Base-by-base conservation (phyloP, 768 basidiomycete genomes). In the Clathrus columnatus region DNA sequence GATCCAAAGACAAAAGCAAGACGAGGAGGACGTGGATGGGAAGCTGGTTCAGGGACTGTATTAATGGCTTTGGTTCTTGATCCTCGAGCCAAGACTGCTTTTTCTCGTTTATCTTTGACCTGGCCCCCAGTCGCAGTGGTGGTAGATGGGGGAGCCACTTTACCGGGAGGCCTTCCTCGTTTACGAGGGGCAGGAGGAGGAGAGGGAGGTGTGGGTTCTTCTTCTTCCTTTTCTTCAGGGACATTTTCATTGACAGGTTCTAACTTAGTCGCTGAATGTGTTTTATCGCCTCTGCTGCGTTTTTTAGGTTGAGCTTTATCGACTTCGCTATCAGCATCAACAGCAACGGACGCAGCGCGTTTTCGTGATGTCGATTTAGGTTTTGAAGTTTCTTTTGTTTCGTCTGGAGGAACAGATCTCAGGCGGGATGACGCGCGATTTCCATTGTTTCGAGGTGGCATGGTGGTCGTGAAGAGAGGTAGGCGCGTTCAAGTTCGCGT, bases 1-100 rank as follows among this genome's bases (percentile, higher is more conserved):
- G 85, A 83, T 6, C 95, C 95, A 81, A 89, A 97, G 7, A 80
- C 84, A 60, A 93, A 95, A 17, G 93, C 74, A 42, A 84, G 77
- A 14, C 81, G 76, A 29, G 84, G 75, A 18, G 91, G 91, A 44
- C 83, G 78, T 45, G 72, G 62, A 54, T 79, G 77, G 47, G 72
- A 64, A 7, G 80, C 78, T 26, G 82, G 75, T 6, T 72, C 68
- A 16, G 86, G 88, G 3, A 91, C 73, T 7, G 55, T 30, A 51
- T 66, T 64, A 32, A 65, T 46, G 14, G 53, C 53, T 36, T 50
- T 59, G 70, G 46, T 68, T 63, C 29, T 67, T 61, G 29, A 74
- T 1, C 54, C 54, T 70, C 46, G 66, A 45, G 56, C 48, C 10
- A 50, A 16, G 42, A 20, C 26, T n/a, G 17, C 23, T 42, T 50